These are phyloP conservation scores for Raphanus hybrid DNA, from an alignment of 441 rosid species.

Conservation along the genomic window DNA sequence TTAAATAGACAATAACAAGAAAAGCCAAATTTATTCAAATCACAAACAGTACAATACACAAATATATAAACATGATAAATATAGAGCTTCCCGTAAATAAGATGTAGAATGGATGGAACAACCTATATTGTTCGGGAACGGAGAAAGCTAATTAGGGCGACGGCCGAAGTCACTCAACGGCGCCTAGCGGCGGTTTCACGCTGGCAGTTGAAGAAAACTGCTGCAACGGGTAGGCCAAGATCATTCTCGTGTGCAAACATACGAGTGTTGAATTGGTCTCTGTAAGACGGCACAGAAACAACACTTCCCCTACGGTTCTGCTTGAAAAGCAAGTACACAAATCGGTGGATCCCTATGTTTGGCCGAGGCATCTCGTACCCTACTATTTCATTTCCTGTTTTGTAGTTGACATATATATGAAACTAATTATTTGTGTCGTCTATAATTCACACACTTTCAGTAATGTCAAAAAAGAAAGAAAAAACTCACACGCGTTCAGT, in stretches of 20 bases:
- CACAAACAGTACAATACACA: slow-evolving; percentile 32
- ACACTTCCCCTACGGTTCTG: slow-evolving; percentile 71
- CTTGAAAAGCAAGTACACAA: slow-evolving; percentile 77
- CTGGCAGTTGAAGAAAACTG: slow-evolving; percentile 88
- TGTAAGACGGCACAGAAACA: slow-evolving; percentile 50
- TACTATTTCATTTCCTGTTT: slow-evolving; percentile 70
- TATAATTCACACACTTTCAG: background rate
- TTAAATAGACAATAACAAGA: slow-evolving; percentile 2
- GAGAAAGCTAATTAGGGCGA: background rate
- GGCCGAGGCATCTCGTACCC: slow-evolving; percentile 89
- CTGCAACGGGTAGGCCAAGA: slow-evolving; percentile 86
- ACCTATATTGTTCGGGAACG: background rate
- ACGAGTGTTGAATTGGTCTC: slow-evolving; percentile 72
- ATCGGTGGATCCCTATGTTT: slow-evolving; percentile 93
- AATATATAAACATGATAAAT: slow-evolving; percentile 11
- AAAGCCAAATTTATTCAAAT: slow-evolving; percentile 34
- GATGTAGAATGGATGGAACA: slow-evolving; percentile 29
- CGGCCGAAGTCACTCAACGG: slow-evolving; percentile 47
- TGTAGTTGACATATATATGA: background rate
- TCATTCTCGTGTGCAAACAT: slow-evolving; percentile 76
- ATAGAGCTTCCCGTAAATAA: slow-evolving; percentile 11
- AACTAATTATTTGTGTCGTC: background rate
- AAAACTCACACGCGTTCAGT: background rate
- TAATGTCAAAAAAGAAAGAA: background rate
- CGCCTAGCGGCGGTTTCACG: slow-evolving; percentile 95